Conservation (phyloP, 225 moss, liverwort and hornwort species). For the Climacium dendroides region DNA sequence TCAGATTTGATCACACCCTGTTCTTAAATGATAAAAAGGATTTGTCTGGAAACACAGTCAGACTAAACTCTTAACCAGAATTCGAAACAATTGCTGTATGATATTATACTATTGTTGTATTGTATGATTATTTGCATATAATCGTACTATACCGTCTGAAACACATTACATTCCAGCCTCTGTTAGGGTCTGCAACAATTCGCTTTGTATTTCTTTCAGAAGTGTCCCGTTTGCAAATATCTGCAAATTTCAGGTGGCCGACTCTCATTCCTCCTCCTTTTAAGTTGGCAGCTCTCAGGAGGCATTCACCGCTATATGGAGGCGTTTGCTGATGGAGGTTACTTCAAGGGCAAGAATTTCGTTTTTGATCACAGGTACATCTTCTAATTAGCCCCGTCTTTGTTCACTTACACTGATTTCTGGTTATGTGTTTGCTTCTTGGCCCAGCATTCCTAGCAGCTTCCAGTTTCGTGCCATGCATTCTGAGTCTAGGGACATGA, state of each 20-base stretch:
- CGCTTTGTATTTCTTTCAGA: background rate
- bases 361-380: slow-evolving; percentile 91
- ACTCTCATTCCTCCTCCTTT: background rate
- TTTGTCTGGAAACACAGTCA: background rate
- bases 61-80: background rate
- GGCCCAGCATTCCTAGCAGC: background rate
- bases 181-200: background rate
- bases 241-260: background rate
- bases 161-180: background rate
- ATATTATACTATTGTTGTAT: background rate
- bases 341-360: slow-evolving; percentile 89
- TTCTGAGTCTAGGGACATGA: background rate
- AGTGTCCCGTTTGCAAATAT: background rate
- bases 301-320: slow-evolving; percentile 95
- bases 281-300: slow-evolving; percentile 54
- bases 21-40: too few relatives aligned
- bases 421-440: background rate
- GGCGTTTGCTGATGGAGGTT: slow-evolving; percentile 85
- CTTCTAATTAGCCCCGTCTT: background rate
- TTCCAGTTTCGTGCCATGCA: background rate
- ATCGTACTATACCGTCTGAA: background rate
- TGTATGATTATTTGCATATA: background rate
- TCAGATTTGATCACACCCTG: too few relatives aligned
- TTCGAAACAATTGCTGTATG: background rate
- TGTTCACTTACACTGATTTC: background rate